Base-by-base conservation (phyloP, 2,329 filamentous ascomycete genomes). In the Talaromyces sp. region DNA sequence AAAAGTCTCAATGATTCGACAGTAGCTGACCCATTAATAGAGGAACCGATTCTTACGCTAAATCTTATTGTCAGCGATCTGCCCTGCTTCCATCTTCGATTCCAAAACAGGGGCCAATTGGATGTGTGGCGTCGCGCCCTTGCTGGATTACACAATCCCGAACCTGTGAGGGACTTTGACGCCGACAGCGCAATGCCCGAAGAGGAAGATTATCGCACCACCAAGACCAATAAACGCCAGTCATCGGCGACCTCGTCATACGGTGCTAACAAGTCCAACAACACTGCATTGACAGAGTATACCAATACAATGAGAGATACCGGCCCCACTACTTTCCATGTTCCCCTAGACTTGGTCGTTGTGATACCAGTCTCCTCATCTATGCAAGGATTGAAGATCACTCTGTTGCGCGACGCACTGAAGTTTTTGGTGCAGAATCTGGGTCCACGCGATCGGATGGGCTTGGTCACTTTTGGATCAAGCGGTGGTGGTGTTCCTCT, bases 311-410 rank as follows among this genome's bases (percentile, higher is more conserved):
- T 85, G 19, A 71, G 70, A 61, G 79, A 78, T 76, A 61, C 72
- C 73, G 64, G 80, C 78, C 67, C 79, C 68, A 56, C 81, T 22
- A 86, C 89, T 6, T 77, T 94, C 57, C 95, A 99, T 74, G 92
- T 98, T 17, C 94, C 95, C 1, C 87, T 98, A 62, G 95, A 99
- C 74, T 89, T 99, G 35, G 94, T 99, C 0, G 92, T 98, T 0
- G 95, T 99, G 25, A 93, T 99, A 39, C 95, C 95, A 0, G 93
- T 99, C 6, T 98, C 95, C 0, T 96, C 94, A 0, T 98, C 95
- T 0, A 99, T 98, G 94, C 95, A 98, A 78, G 95, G 95, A n/a
- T 87, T 99, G 67, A 99, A 99, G 81, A 97, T 98, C 74, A 96
- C 94, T 67, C 84, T 99, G 1, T 87, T 99, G 15, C 89, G 93